These are phyloP conservation scores for Crithidia expoeki DNA, from an alignment of 208 protist genomes.

Conservation along the genomic window DNA sequence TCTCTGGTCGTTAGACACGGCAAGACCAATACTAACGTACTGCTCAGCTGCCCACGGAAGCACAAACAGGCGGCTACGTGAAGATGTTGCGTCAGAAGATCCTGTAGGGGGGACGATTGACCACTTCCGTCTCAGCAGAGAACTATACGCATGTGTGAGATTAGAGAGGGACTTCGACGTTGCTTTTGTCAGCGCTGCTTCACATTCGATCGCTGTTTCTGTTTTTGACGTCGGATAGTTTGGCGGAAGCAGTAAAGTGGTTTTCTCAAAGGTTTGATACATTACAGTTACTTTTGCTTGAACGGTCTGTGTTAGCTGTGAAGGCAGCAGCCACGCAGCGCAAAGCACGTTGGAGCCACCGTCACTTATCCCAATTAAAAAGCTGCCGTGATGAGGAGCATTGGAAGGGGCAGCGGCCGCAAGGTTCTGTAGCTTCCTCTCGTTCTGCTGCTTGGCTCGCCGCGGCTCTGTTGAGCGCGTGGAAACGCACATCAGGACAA, in stretches of 20 bases:
- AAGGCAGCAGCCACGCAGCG: constrained; percentile 18
- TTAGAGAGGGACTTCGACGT: no score
- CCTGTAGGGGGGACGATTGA: neutral
- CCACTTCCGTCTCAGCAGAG: neutral
- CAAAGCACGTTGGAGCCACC: constrained; percentile 13
- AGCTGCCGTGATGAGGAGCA: neutral
- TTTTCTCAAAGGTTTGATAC: neutral
- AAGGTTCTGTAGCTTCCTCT: neutral
- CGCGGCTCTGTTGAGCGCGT: neutral
- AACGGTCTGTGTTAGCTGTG: neutral
- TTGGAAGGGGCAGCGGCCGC: neutral
- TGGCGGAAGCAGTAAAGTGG: constrained; percentile 10
- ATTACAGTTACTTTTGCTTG: neutral
- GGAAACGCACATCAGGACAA: constrained; percentile 3
- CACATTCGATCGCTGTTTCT: neutral
- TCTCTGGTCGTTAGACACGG: neutral
- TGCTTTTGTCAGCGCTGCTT: neutral
- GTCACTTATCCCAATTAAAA: neutral
- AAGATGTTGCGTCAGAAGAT: neutral
- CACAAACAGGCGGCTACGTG: neutral
- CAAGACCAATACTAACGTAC: neutral
- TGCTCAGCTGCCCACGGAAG: constrained; percentile 5
- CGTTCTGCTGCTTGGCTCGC: neutral
- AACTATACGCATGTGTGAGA: neutral
- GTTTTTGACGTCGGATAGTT: neutral